Conservation (phyloP, 306 rosid species). For the Oxytropis ochrocephala region DNA sequence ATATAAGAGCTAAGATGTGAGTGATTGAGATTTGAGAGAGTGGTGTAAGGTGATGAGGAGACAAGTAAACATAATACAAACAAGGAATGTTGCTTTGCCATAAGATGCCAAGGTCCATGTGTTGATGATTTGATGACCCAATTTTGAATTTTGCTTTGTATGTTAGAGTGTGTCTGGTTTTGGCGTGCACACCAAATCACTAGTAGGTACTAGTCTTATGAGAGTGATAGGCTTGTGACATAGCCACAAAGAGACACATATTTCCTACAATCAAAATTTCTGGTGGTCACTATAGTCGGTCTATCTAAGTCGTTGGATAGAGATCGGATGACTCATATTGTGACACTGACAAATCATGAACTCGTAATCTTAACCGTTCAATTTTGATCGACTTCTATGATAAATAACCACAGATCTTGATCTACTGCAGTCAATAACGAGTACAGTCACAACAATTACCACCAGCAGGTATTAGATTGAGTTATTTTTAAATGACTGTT, state of each 20-base stretch:
- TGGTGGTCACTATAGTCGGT: too few relatives aligned
- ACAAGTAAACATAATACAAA: slow-evolving; percentile 53
- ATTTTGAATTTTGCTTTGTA: slow-evolving; percentile 29
- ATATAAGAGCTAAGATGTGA: slow-evolving; percentile 19
- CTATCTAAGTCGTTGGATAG: too few relatives aligned
- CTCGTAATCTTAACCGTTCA: too few relatives aligned
- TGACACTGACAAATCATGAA: too few relatives aligned
- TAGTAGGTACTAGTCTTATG: background rate
- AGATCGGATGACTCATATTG: too few relatives aligned
- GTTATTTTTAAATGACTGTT: too few relatives aligned
- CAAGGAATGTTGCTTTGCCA: slow-evolving; percentile 35
- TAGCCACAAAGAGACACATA: background rate
- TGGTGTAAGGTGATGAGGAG: slow-evolving; percentile 49
- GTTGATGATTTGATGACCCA: slow-evolving; percentile 40
- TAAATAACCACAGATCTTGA: too few relatives aligned
- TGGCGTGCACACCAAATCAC: slow-evolving; percentile 38
- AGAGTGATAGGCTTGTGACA: slow-evolving; percentile 20
- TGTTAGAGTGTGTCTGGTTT: slow-evolving; percentile 17
- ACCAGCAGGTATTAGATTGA: too few relatives aligned
- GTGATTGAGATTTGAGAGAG: background rate
- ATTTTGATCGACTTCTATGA: too few relatives aligned
- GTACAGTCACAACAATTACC: too few relatives aligned
- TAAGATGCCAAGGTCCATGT: slow-evolving; percentile 6
- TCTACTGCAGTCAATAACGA: too few relatives aligned
- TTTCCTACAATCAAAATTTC: background rate